Percentiles rank a stretch among this genome's conserved stretches.
phyloP scores from a whole-genome alignment of 495 filamentous ascomycete genomes.

The Talaromyces stipitatus region DNA sequence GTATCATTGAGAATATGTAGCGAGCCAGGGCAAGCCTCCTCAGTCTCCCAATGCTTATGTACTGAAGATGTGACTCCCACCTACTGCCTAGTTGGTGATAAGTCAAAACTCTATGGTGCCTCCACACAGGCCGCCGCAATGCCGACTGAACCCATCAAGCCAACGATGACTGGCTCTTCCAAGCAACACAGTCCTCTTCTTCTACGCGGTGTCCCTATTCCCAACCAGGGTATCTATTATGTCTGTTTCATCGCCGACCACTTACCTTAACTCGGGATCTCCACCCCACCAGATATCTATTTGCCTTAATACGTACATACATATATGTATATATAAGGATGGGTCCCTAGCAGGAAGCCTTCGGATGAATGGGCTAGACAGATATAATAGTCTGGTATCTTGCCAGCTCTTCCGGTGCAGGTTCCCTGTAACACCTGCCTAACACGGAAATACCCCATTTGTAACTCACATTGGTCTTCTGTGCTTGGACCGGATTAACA shows the following conservation, averaged over 20 bases:
- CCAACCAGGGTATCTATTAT: not conserved
- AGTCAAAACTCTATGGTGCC: too few species aligned
- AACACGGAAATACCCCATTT: not conserved
- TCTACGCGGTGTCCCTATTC: not conserved
- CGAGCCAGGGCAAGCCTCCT: not conserved
- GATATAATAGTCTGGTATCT: not conserved
- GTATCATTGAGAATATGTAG: not conserved
- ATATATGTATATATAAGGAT: too few species aligned
- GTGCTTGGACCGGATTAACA: not conserved
- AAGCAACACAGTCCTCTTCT: not conserved
- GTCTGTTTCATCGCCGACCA: not conserved
- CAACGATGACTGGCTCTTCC: not conserved
- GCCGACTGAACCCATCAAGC: not conserved
- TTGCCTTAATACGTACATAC: not conserved
- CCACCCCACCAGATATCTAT: not conserved
- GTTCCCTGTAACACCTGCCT: not conserved
- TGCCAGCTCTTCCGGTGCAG: not conserved
- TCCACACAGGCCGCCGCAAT: not conserved
- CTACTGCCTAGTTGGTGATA: not conserved
- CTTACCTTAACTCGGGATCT: not conserved
- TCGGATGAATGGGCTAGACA: not conserved
- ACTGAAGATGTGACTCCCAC: not conserved
- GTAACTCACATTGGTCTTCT: not conserved
- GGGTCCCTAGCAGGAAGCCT: not conserved
- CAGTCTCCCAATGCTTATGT: not conserved